Evolutionary conservation across 1,284 basidiomycete species (phyloP).

Genomic region (Tranzscheliella williamsii): DNA sequence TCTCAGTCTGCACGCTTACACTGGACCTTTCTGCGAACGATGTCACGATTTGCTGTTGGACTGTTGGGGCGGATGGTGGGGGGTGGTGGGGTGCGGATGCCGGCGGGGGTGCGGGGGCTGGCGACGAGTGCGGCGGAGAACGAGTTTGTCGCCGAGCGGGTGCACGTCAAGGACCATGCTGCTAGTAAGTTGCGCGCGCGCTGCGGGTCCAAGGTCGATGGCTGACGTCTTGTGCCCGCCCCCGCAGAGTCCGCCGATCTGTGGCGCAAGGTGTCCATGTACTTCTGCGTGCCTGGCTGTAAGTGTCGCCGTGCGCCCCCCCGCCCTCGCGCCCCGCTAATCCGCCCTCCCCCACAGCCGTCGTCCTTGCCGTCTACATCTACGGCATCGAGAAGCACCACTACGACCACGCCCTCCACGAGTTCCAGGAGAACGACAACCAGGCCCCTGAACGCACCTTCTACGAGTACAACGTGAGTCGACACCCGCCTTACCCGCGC

Average conservation of each 20-base stretch:
- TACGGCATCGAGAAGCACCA: constrained; percentile 56
- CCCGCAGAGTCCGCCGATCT: constrained; percentile 49
- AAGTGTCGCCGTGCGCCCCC: constrained; percentile 3
- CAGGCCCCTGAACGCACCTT: constrained; percentile 48
- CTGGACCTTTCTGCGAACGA: no score
- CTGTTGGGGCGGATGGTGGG: constrained; percentile 29
- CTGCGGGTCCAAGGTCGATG: no score
- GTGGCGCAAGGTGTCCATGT: constrained; percentile 55
- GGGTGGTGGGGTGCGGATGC: no score
- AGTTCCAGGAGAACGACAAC: constrained; percentile 51
- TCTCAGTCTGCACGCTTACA: no score
- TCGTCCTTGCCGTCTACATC: constrained; percentile 54
- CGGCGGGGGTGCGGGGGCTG: constrained; percentile 9
- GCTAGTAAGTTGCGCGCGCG: constrained; percentile 40
- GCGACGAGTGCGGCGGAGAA: constrained; percentile 31
- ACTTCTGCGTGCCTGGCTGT: constrained; percentile 51
- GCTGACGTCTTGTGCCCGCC: no score
- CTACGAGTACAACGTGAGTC: constrained; percentile 54
- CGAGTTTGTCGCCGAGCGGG: constrained; percentile 43
- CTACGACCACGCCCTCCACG: constrained; percentile 49
- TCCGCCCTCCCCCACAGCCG: constrained; percentile 9
- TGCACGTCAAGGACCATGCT: constrained; percentile 52
- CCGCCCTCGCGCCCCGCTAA: neutral
- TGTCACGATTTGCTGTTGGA: constrained; percentile 32
- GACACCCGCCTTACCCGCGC: no score